phyloP scores from a whole-genome alignment of 768 basidiomycete genomes.

The Pulveroboletus sp. region DNA sequence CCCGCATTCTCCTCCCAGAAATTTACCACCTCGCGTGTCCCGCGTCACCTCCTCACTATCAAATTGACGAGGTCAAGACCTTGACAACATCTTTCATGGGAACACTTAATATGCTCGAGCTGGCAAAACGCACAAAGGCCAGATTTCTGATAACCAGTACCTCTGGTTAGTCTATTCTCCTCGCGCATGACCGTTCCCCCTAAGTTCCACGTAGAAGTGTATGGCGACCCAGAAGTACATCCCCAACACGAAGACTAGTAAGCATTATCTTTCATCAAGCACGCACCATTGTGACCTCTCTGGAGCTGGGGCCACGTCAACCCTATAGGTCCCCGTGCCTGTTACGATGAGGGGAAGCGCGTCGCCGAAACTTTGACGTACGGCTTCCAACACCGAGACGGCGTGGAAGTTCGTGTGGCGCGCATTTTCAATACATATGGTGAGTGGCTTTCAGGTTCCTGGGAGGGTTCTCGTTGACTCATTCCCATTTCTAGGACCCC shows the following conservation, averaged over 20 bases:
- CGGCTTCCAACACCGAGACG: constrained; percentile 91
- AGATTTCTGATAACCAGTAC: constrained; percentile 96
- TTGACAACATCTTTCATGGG: constrained; percentile 99
- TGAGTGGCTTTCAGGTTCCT: constrained; percentile 11
- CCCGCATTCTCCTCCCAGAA: constrained; percentile 44
- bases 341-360: constrained; percentile 99
- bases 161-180: constrained; percentile 58
- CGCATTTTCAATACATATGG: constrained; percentile 99
- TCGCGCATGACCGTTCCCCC: background rate
- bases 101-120: constrained; percentile 96
- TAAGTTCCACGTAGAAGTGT: constrained; percentile 65
- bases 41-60: constrained; percentile 96
- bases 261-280: constrained; percentile 27
- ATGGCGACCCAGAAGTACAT: constrained; percentile 98
- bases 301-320: constrained; percentile 96
- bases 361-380: constrained; percentile 98
- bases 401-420: constrained; percentile 93
- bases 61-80: constrained; percentile 97
- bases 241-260: constrained; percentile 96
- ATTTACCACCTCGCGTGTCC: constrained; percentile 99
- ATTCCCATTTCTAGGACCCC: constrained; percentile 40
- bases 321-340: constrained; percentile 97
- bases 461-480: background rate
- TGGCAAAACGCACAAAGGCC: constrained; percentile 96
- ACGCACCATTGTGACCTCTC: constrained; percentile 15